Evolutionary conservation across 768 basidiomycete species (phyloP).

Genomic region (Lanmaoa rubissima): DNA sequence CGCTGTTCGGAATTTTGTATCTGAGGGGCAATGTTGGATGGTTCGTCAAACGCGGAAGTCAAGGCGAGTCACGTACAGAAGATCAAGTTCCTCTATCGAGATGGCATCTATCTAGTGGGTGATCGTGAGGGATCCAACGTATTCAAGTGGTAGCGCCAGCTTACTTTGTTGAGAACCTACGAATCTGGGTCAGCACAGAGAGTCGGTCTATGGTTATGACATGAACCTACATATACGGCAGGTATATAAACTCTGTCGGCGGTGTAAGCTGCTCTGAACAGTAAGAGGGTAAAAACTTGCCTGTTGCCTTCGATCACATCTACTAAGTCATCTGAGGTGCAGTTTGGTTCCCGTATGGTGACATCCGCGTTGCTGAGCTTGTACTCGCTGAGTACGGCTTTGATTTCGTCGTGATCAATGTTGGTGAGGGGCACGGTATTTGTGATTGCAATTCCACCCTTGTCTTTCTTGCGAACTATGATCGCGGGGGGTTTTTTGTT

Average conservation of each 20-base stretch:
- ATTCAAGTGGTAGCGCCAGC: slow-evolving; percentile 1
- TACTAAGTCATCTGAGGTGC: slow-evolving; percentile 93
- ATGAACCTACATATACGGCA: slow-evolving; percentile 71
- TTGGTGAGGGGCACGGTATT: slow-evolving; percentile 96
- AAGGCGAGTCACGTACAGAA: slow-evolving; percentile 51
- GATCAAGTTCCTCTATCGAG: slow-evolving; percentile 95
- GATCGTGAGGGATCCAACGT: not conserved
- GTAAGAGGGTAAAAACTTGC: slow-evolving; percentile 30
- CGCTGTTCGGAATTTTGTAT: slow-evolving; percentile 94
- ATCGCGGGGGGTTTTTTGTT: slow-evolving; percentile 95
- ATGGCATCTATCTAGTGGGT: slow-evolving; percentile 86
- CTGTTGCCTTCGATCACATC: slow-evolving; percentile 97
- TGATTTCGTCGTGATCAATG: slow-evolving; percentile 94
- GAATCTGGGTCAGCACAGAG: not conserved
- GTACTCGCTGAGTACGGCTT: slow-evolving; percentile 92
- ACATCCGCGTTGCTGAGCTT: slow-evolving; percentile 86
- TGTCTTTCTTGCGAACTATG: slow-evolving; percentile 81
- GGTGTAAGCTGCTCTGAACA: slow-evolving; percentile 3
- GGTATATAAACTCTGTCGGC: slow-evolving; percentile 84
- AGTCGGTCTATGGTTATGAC: not conserved
- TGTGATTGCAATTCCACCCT: slow-evolving; percentile 89
- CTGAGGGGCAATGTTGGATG: slow-evolving; percentile 30
- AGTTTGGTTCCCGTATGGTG: slow-evolving; percentile 87
- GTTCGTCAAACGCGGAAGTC: not conserved
- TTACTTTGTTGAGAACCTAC: slow-evolving; percentile 82